A percentile compares a stretch with the other conserved stretches of the same genome.
These are phyloP conservation scores for Ambrosia hybrid DNA, from an alignment of 140 eudicot genomes.

Conservation along the genomic window DNA sequence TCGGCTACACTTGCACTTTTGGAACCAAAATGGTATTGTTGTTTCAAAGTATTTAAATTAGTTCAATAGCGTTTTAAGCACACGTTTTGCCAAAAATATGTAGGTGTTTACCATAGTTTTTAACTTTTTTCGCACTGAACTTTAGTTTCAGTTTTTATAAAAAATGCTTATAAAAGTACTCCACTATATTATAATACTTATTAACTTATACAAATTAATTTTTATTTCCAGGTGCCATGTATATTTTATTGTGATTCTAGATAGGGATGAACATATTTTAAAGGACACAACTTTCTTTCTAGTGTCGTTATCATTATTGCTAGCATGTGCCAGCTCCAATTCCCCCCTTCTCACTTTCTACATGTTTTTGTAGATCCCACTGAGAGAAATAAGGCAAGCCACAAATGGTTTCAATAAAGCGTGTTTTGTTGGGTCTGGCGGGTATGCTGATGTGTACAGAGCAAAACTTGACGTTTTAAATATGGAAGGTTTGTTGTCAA, in stretches of 20 bases:
- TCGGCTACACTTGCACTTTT: background rate
- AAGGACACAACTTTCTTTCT: background rate
- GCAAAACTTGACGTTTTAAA: background rate
- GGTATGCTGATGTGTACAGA: background rate
- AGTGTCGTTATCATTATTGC: background rate
- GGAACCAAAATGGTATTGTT: background rate
- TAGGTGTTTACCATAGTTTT: too few relatives aligned
- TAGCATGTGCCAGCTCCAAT: background rate
- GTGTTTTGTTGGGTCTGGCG: background rate
- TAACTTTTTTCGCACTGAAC: too few relatives aligned
- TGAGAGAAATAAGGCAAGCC: background rate
- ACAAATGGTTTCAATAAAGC: background rate
- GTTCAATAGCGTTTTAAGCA: background rate
- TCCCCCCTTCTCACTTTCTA: background rate
- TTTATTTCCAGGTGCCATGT: background rate
- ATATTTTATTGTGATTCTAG: background rate
- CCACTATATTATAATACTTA: background rate
- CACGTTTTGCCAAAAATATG: too few relatives aligned
- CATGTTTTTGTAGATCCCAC: background rate
- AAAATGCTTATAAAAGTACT: background rate
- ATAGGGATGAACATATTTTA: background rate
- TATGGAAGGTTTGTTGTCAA: background rate
- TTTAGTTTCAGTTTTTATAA: background rate
- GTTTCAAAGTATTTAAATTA: background rate
- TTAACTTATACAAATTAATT: too few relatives aligned